Evolutionary conservation across 2,329 filamentous ascomycete genomes (phyloP).

Genomic region (Verticillium tricorpus): DNA sequence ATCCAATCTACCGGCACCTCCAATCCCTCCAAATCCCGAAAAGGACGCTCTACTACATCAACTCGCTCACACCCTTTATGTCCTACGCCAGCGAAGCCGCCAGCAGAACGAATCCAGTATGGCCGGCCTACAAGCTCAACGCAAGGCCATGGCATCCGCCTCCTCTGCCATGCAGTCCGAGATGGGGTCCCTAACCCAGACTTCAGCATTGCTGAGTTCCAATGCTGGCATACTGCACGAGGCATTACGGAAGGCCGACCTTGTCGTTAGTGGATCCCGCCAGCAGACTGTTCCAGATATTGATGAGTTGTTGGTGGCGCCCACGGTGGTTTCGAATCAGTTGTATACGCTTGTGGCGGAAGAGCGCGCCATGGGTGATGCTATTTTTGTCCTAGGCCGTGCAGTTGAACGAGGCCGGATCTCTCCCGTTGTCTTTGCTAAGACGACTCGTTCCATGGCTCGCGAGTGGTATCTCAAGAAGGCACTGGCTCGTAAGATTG

Average conservation of each 20-base stretch:
- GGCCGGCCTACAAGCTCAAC: conserved; percentile 72
- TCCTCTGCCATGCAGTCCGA: conserved; percentile 69
- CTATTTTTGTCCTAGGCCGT: conserved; percentile 75
- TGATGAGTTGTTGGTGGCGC: conserved; percentile 88
- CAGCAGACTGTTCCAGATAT: conserved; percentile 68
- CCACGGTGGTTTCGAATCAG: conserved; percentile 89
- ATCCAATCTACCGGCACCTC: conserved; percentile 62
- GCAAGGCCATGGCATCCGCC: conserved; percentile 68
- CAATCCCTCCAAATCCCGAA: conserved; percentile 91
- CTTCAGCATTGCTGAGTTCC: conserved; percentile 65
- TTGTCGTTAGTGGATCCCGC: conserved; percentile 68
- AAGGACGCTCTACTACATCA: conserved; percentile 82
- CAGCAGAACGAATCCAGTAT: conserved; percentile 71
- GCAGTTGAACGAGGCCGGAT: conserved; percentile 71
- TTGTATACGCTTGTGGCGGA: conserved; percentile 86
- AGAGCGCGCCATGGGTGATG: conserved; percentile 80
- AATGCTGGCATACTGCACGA: conserved; percentile 78
- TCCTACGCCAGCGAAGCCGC: conserved; percentile 64
- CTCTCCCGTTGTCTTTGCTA: conserved; percentile 68
- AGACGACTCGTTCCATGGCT: conserved; percentile 69
- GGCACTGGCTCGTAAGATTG: conserved; percentile 74
- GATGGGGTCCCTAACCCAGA: conserved; percentile 62
- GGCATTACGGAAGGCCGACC: conserved; percentile 73
- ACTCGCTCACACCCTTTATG: conserved; percentile 64
- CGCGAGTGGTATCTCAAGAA: conserved; percentile 83